These are phyloP conservation scores for Dactylellina haptotyla DNA, from an alignment of 2,329 filamentous ascomycete genomes.

Conservation along the genomic window DNA sequence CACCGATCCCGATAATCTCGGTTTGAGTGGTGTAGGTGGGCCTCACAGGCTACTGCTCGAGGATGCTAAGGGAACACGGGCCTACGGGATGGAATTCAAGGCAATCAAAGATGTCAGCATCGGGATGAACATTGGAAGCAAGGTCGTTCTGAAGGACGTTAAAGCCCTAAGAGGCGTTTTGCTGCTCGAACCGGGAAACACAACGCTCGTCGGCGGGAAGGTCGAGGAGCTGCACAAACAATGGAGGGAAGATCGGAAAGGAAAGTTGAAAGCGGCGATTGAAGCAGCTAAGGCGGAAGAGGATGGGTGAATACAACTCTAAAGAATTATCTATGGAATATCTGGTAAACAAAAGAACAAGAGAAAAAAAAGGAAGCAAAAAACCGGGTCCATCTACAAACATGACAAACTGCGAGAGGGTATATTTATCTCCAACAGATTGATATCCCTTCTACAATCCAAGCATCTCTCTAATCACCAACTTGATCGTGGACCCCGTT, in stretches of 20 bases:
- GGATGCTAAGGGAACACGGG: slow-evolving; percentile 75
- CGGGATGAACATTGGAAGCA: slow-evolving; percentile 79
- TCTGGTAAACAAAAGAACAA: background rate
- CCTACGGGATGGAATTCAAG: slow-evolving; percentile 77
- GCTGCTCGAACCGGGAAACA: slow-evolving; percentile 76
- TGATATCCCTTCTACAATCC: slow-evolving; percentile 14
- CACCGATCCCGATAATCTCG: slow-evolving; percentile 42
- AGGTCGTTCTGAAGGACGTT: slow-evolving; percentile 75
- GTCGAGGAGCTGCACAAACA: slow-evolving; percentile 80
- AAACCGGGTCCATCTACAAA: too few relatives aligned
- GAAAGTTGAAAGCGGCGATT: slow-evolving; percentile 72
- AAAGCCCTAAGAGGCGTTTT: slow-evolving; percentile 76
- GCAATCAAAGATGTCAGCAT: slow-evolving; percentile 73
- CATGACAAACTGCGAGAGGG: too few relatives aligned
- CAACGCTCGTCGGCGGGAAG: slow-evolving; percentile 84
- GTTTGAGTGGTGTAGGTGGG: slow-evolving; percentile 61
- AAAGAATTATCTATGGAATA: background rate
- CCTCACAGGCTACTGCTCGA: slow-evolving; percentile 85
- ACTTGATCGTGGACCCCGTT: slow-evolving; percentile 14
- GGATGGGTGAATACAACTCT: slow-evolving; percentile 3
- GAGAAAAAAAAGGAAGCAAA: too few relatives aligned
- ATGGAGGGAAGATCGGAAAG: slow-evolving; percentile 79
- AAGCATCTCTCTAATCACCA: slow-evolving; percentile 47
- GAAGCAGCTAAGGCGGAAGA: slow-evolving; percentile 60
- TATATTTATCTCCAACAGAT: background rate